phyloP scores from a whole-genome alignment of 1,284 basidiomycete genomes.

The Naganishia cerealis region DNA sequence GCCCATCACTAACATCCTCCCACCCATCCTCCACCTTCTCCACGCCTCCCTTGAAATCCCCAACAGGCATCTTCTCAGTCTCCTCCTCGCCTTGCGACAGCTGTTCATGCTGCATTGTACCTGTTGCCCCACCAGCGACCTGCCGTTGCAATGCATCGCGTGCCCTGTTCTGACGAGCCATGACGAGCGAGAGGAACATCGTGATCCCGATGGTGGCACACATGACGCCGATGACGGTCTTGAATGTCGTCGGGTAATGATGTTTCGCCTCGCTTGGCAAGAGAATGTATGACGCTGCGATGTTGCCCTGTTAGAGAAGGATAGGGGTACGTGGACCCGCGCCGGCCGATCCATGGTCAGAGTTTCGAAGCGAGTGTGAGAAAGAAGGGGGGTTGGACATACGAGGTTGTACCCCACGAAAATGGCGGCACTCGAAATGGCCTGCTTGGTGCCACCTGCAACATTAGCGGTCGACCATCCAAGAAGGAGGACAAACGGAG shows the following conservation, averaged over 20 bases:
- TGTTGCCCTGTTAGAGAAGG: slow-evolving; percentile 9
- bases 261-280: slow-evolving; percentile 5
- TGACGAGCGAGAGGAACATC: slow-evolving; percentile 14
- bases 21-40: neutral
- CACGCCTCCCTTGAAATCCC: neutral
- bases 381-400: neutral
- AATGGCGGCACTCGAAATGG: slow-evolving; percentile 51
- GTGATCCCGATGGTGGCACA: slow-evolving; percentile 15
- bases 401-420: slow-evolving; percentile 54
- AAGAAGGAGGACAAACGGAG: slow-evolving; percentile 57
- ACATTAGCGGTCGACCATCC: slow-evolving; percentile 55
- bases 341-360: neutral
- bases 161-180: slow-evolving; percentile 14
- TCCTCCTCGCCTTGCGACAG: neutral
- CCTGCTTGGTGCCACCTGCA: slow-evolving; percentile 57
- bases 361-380: too few species aligned
- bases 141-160: slow-evolving; percentile 1
- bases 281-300: slow-evolving; percentile 25
- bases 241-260: slow-evolving; percentile 31
- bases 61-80: neutral
- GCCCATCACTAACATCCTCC: slow-evolving; percentile 17
- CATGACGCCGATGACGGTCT: slow-evolving; percentile 30
- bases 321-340: neutral
- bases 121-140: neutral
- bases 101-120: neutral